Percentiles rank a stretch among this genome's conserved stretches.
Evolutionary conservation across 208 protist genomes (phyloP).

Genomic region (Naegleria lovaniensis): DNA sequence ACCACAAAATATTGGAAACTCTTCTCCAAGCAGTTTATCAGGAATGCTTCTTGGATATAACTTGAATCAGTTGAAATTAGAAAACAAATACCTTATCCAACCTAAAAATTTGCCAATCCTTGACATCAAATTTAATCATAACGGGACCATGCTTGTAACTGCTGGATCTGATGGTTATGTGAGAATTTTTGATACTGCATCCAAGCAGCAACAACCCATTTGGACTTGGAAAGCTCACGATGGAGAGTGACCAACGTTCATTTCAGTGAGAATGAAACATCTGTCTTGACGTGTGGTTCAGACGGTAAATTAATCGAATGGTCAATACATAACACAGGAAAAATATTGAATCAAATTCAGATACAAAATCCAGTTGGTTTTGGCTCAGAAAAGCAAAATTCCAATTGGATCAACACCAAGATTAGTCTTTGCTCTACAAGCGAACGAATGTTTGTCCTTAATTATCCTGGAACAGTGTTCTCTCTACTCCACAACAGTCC

Average conservation of each 20-base stretch:
- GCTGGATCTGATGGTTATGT: slow-evolving; percentile 5
- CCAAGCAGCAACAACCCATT: not conserved
- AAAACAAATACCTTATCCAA: not conserved
- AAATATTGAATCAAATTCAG: not conserved
- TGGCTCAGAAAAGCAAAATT: not conserved
- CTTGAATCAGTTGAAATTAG: slow-evolving; percentile 6
- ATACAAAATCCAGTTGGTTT: not conserved
- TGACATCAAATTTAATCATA: slow-evolving; percentile 28
- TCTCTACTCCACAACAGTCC: not conserved
- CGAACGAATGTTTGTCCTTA: not conserved
- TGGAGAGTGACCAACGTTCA: slow-evolving; percentile 21
- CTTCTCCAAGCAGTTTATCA: not conserved
- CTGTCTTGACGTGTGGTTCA: slow-evolving; percentile 24
- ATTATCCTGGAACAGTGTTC: not conserved
- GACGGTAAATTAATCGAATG: slow-evolving; percentile 22
- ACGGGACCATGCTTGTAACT: slow-evolving; percentile 1
- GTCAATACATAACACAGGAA: not conserved
- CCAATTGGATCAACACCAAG: not conserved
- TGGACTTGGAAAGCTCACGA: slow-evolving; percentile 34
- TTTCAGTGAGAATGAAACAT: slow-evolving; percentile 34
- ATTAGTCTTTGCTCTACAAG: not conserved
- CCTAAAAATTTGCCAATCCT: not conserved
- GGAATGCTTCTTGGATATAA: not conserved
- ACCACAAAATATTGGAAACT: not conserved
- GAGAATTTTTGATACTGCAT: not conserved